phyloP scores from a whole-genome alignment of 1,284 basidiomycete genomes.

The Malassezia vespertilionis region DNA sequence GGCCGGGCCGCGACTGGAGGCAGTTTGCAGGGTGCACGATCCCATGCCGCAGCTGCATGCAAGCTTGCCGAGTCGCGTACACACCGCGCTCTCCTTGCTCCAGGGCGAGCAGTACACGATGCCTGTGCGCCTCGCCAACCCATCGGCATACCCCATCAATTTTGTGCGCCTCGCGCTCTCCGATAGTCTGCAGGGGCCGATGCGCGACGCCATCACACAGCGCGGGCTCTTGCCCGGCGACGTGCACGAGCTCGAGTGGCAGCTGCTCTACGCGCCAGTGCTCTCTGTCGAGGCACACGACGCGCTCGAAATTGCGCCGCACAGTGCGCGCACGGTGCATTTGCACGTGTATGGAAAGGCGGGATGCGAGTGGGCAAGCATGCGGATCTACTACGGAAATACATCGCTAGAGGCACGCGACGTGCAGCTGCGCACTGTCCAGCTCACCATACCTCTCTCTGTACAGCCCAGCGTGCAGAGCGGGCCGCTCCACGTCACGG shows the following conservation, averaged over 20 bases:
- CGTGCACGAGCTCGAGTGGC: slow-evolving; percentile 79
- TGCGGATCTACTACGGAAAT: slow-evolving; percentile 73
- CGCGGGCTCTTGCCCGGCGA: slow-evolving; percentile 65
- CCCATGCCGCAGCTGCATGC: slow-evolving; percentile 76
- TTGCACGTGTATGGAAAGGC: slow-evolving; percentile 75
- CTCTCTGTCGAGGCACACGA: background rate
- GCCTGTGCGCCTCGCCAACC: slow-evolving; percentile 73
- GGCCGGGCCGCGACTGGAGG: slow-evolving; percentile 39
- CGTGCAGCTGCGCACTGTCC: background rate
- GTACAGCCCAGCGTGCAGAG: slow-evolving; percentile 87
- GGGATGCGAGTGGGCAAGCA: slow-evolving; percentile 66
- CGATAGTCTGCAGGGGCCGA: slow-evolving; percentile 70
- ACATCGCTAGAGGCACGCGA: slow-evolving; percentile 29
- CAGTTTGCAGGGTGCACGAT: slow-evolving; percentile 65
- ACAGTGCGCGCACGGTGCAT: slow-evolving; percentile 59
- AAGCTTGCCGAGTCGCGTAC: slow-evolving; percentile 70
- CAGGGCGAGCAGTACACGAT: slow-evolving; percentile 79
- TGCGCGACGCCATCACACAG: slow-evolving; percentile 65
- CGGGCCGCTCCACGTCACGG: slow-evolving; percentile 22
- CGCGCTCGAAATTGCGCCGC: slow-evolving; percentile 54
- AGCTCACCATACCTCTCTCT: slow-evolving; percentile 70
- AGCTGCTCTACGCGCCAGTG: slow-evolving; percentile 64
- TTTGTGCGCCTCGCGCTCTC: slow-evolving; percentile 74
- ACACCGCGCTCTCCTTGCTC: slow-evolving; percentile 83
- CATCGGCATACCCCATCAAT: slow-evolving; percentile 61